Evolutionary conservation across 306 rosid genomes (phyloP).

Genomic region (Gleditsia sinensis): DNA sequence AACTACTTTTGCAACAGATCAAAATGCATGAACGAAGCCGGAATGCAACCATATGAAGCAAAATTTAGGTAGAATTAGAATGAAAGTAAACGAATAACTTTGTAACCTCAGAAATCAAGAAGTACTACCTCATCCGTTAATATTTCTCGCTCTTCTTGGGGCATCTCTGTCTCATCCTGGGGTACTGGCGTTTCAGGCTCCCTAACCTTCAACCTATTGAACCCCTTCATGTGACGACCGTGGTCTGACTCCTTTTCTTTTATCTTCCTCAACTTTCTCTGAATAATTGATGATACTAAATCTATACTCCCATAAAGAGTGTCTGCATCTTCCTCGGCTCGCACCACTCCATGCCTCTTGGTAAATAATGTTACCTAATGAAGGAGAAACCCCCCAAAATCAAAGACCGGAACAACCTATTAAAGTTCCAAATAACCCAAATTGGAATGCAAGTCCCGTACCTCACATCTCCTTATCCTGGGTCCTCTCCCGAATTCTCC

Average conservation of each 20-base stretch:
- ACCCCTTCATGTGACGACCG: conserved; percentile 97
- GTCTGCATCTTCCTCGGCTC: conserved; percentile 91
- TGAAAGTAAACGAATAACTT: conserved; percentile 14
- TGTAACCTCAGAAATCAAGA: conserved; percentile 2
- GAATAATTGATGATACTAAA: conserved; percentile 83
- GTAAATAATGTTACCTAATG: conserved; percentile 77
- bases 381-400: conserved; percentile 5
- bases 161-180: conserved; percentile 38
- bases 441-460: conserved; percentile 25
- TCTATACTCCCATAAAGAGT: conserved; percentile 81
- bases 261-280: conserved; percentile 92
- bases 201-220: conserved; percentile 67
- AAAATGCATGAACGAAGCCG: neutral
- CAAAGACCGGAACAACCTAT: neutral
- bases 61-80: conserved; percentile 14
- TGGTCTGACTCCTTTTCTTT: conserved; percentile 89
- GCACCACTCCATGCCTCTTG: conserved; percentile 84
- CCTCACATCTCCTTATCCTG: conserved; percentile 81
- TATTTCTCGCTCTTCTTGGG: conserved; percentile 51
- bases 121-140: conserved; percentile 58
- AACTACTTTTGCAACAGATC: neutral
- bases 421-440: conserved; percentile 5
- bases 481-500: conserved; percentile 94
- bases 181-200: conserved; percentile 44
- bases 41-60: neutral